These are phyloP conservation scores for Teunomyces tritomae DNA, from an alignment of 805 yeast genomes.

Conservation along the genomic window DNA sequence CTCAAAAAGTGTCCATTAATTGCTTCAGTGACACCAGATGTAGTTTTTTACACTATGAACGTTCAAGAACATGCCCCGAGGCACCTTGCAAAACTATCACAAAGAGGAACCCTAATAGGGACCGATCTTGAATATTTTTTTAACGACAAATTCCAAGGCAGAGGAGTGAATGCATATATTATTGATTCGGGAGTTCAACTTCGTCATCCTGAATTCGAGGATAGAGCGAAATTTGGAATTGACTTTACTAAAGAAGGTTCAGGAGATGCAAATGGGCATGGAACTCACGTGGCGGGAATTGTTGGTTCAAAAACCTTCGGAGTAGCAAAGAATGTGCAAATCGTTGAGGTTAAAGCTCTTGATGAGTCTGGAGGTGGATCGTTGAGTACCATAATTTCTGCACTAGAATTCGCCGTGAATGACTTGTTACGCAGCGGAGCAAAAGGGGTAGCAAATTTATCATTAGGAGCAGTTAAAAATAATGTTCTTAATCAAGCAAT, in stretches of 20 bases:
- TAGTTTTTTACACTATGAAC: conserved; percentile 55
- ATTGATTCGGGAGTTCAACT: conserved; percentile 80
- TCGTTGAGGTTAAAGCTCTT: conserved; percentile 75
- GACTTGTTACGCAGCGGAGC: conserved; percentile 40
- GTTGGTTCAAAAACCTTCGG: conserved; percentile 80
- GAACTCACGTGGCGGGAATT: conserved; percentile 91
- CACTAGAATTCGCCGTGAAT: conserved; percentile 65
- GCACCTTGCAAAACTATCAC: conserved; percentile 65
- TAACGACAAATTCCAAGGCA: conserved; percentile 48
- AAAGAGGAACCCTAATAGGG: conserved; percentile 29
- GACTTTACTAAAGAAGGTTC: conserved; percentile 60
- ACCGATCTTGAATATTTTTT: conserved; percentile 44
- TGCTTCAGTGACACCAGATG: conserved; percentile 67
- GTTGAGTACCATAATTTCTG: conserved; percentile 60
- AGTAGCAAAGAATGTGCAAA: conserved; percentile 62
- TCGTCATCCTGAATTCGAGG: conserved; percentile 62
- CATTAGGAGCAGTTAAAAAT: conserved; percentile 74
- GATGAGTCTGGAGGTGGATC: conserved; percentile 69
- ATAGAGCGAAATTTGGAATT: conserved; percentile 56
- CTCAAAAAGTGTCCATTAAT: conserved; percentile 60
- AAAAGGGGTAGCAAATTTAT: conserved; percentile 70
- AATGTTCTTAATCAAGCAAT: conserved; percentile 70
- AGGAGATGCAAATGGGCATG: conserved; percentile 84
- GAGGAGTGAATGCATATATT: conserved; percentile 67
- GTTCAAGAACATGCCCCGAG: conserved; percentile 52